phyloP scores from a whole-genome alignment of 441 rosid species.

The Flueggea neowawraea region DNA sequence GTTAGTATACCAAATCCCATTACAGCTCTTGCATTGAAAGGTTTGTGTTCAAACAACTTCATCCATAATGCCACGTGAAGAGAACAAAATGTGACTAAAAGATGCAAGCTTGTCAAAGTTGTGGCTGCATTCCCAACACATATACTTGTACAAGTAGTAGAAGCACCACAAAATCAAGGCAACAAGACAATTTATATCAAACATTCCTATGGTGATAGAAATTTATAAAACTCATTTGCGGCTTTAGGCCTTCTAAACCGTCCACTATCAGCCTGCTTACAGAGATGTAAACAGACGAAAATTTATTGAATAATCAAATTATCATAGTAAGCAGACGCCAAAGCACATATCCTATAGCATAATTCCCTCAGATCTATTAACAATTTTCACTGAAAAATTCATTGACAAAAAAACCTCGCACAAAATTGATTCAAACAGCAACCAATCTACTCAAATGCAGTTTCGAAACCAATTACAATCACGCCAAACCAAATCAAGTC shows the following conservation, averaged over 20 bases:
- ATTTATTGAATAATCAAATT: neutral
- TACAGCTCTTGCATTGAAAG: conserved; percentile 97
- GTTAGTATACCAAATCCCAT: conserved; percentile 99
- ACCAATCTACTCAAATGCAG: neutral
- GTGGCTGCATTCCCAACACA: conserved; percentile 55
- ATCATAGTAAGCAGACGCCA: no score
- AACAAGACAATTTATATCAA: neutral
- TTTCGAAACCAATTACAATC: neutral
- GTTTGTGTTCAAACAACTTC: conserved; percentile 98
- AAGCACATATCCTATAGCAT: neutral
- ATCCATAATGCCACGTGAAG: conserved; percentile 97
- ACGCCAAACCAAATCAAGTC: neutral
- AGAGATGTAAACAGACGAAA: neutral
- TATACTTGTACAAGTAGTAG: neutral
- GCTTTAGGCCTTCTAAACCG: no score
- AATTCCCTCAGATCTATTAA: neutral
- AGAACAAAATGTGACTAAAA: conserved; percentile 95
- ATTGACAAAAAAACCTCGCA: neutral
- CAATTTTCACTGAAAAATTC: neutral
- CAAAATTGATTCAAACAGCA: neutral
- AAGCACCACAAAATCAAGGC: neutral
- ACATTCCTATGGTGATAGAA: neutral
- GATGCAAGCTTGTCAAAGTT: conserved; percentile 99
- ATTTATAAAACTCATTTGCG: no score
- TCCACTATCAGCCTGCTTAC: neutral